Percentiles rank a stretch among this genome's conserved stretches.
Conservation (phyloP, 2,329 filamentous ascomycete species). For the Monosporascus cannonballus region DNA sequence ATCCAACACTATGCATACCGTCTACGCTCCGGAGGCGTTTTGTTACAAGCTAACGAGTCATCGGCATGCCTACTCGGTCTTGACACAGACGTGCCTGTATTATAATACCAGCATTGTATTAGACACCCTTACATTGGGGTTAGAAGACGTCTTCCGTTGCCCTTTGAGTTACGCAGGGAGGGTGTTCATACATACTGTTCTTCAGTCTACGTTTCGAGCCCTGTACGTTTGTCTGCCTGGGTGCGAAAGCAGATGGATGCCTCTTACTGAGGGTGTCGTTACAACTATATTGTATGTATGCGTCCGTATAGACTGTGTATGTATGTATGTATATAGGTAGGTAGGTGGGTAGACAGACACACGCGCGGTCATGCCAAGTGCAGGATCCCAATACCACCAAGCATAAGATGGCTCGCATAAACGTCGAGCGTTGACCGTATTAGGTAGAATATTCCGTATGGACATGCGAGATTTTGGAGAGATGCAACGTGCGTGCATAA, state of each 20-base stretch:
- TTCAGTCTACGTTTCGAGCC: neutral
- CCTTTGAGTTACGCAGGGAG: neutral
- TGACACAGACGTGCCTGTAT: neutral
- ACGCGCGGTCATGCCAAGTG: neutral
- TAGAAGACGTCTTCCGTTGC: neutral
- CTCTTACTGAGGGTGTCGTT: neutral
- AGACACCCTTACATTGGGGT: neutral
- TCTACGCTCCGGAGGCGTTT: neutral
- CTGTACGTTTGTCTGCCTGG: neutral
- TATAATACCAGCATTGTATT: too few species aligned
- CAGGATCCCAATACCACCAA: neutral
- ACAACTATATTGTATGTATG: neutral
- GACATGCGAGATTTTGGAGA: slow-evolving; percentile 7
- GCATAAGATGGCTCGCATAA: slow-evolving; percentile 1
- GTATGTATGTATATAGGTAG: neutral
- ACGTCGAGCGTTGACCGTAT: slow-evolving; percentile 4
- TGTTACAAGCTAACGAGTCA: neutral
- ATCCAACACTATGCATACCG: neutral
- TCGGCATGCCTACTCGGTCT: neutral
- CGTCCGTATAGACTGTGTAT: neutral
- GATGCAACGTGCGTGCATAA: slow-evolving; percentile 18
- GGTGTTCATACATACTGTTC: too few species aligned
- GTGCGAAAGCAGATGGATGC: slow-evolving; percentile 3
- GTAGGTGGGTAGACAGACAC: neutral
- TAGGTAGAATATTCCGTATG: neutral